Base-by-base conservation (phyloP, 257 asterid species). In the Hygrophila difformis region DNA sequence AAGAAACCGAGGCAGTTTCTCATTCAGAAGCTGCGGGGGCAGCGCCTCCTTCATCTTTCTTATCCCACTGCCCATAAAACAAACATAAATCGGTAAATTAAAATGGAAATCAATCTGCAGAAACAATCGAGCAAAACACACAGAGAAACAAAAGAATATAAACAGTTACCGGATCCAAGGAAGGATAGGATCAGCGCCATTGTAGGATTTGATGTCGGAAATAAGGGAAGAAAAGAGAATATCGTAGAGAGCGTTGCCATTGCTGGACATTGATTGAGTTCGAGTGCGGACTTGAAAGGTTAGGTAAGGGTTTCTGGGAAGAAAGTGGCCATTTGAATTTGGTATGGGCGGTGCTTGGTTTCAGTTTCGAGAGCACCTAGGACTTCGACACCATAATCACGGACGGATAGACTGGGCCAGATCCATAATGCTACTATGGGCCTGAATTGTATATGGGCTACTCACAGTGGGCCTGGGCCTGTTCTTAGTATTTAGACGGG, bases 1-100 rank as follows among this genome's bases (percentile, higher is more conserved):
- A 34, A 89, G 91, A 69, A 89, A 89, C 31, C 96, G 89, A 53
- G 98, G 96, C 51, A 89, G 74, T 78, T 89, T 85, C 68, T 77
- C 80, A 49, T 54, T 74, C 49, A 89, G 79, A 49, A 79, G 69
- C 76, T 68, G 77, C 12, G 87, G 78, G 29, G 94, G 93, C 53
- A 85, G 59, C 58, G 71, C 46, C 31, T 77, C 88, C 59, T 68
- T 89, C 88, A 82, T 73, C 66, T 70, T 85, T 54, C 60, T 75
- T 21, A 89, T 77, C 48, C 98, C 98, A 41, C 98, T 89, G 71
- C 26, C 10, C 52, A 39, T 34, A 29, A 39, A 37, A 18, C 9
- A 18, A 18, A 40, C 1, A 38, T 8, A 8, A 26, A 26, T 3
- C 4, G 7, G 31, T 26, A 26, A n/a, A n/a, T n/a, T n/a, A n/a